Conservation (phyloP, 805 yeast species). For the Priceomyces melissophilus region DNA sequence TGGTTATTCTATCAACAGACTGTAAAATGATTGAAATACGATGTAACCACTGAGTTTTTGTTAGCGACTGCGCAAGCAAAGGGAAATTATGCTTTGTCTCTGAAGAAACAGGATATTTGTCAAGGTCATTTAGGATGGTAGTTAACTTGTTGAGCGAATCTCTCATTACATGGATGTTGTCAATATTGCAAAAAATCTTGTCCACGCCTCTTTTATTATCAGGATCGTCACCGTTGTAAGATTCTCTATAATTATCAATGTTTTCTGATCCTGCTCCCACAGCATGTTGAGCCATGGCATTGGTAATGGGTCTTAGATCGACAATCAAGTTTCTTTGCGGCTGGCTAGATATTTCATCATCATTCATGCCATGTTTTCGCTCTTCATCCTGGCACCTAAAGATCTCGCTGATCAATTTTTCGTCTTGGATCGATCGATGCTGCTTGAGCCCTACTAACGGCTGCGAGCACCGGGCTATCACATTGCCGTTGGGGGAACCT, state of each 20-base stretch:
- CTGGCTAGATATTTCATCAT: conserved; percentile 25
- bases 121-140: conserved; percentile 65
- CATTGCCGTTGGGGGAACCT: conserved; percentile 51
- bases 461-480: conserved; percentile 87
- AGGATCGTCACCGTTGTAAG: conserved; percentile 7
- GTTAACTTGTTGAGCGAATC: conserved; percentile 69
- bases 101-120: conserved; percentile 43
- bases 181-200: conserved; percentile 83
- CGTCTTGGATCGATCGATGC: conserved; percentile 87
- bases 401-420: conserved; percentile 69
- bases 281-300: conserved; percentile 95
- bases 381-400: conserved; percentile 54
- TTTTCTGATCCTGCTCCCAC: conserved; percentile 97
- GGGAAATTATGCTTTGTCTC: conserved; percentile 17
- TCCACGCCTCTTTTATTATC: conserved; percentile 39
- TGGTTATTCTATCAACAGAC: conserved; percentile 73
- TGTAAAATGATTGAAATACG: conserved; percentile 65
- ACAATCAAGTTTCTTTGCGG: conserved; percentile 63
- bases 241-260: conserved; percentile 74
- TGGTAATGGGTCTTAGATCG: conserved; percentile 89
- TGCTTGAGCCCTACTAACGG: conserved; percentile 91
- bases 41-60: conserved; percentile 76
- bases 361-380: conserved; percentile 14
- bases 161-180: conserved; percentile 92
- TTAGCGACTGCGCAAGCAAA: conserved; percentile 47